A percentile compares a stretch with the other conserved stretches of the same genome.
These are phyloP conservation scores for Arthrocladium fulminans DNA, from an alignment of 2,329 filamentous ascomycete genomes.

Conservation along the genomic window DNA sequence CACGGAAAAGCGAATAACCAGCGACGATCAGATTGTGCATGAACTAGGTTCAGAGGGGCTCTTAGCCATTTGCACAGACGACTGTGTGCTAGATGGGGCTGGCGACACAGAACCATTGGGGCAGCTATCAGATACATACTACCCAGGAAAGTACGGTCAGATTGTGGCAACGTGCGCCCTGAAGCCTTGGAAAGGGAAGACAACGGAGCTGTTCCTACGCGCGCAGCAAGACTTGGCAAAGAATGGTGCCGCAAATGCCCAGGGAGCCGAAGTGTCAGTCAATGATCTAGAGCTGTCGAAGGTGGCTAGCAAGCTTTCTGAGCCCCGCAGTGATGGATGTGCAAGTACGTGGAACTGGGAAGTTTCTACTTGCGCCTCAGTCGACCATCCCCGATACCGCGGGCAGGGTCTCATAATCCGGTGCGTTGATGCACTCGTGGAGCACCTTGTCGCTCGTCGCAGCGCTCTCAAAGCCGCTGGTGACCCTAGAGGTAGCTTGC, in stretches of 20 bases:
- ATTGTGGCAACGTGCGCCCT: neutral
- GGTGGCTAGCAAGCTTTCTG: neutral
- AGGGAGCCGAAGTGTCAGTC: neutral
- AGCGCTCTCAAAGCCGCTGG: neutral
- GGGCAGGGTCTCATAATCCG: slow-evolving; percentile 2
- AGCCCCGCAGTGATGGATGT: neutral
- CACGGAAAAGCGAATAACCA: neutral
- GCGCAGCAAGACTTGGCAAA: neutral
- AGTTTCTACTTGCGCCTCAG: slow-evolving; percentile 3
- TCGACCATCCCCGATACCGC: slow-evolving; percentile 1
- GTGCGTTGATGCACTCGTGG: slow-evolving; percentile 1
- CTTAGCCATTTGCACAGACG: slow-evolving; percentile 3
- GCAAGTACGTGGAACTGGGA: slow-evolving; percentile 6
- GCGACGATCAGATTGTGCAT: slow-evolving; percentile 1
- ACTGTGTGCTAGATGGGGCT: neutral
- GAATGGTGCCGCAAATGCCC: neutral
- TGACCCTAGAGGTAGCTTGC: neutral
- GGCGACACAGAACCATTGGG: no score
- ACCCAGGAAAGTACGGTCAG: neutral
- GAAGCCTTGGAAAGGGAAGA: neutral
- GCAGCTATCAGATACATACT: neutral
- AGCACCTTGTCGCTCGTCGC: neutral
- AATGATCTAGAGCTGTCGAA: neutral
- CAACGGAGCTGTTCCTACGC: neutral
- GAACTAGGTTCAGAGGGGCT: slow-evolving; percentile 1